Evolutionary conservation across 441 rosid genomes (phyloP), one percentile per base, ranked within the genome.

Genomic region (Adansonia grandidieri): DNA sequence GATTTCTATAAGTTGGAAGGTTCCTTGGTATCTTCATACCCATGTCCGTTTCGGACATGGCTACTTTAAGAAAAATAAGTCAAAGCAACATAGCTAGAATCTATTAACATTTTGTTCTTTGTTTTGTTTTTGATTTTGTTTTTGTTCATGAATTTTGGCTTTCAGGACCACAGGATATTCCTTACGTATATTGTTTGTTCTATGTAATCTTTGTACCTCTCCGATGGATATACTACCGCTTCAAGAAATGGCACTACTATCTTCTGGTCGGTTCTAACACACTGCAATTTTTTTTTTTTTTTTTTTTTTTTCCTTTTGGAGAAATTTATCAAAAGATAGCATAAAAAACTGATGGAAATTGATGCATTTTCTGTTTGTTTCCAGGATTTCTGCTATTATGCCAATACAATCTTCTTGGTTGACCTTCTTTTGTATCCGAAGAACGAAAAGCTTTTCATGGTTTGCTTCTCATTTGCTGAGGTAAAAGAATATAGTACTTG

Each of bases 391-490:
- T 96, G 99, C 85, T 96, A 96, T 83, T 96, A 94, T 78, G 99
- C 99, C 82, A 96, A 96, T 54, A 94, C 97, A 66, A 96, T 96
- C 79, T 94, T 96, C 90, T 87, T 92, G 96, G 82, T 96, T 40
- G 90, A 90, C 77, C 97, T 94, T 80, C 96, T 96, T 81, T 71
- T 96, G 5, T 91, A 88, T 83, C 93, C 98, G 14, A 91, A 84
- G 82, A 85, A 92, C 79, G 98, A 94, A 82, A 96, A 92, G 89
- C 87, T 96, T 73, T 96, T 94, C 87, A 87, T 96, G 99, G 91
- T 94, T 82, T 96, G 99, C 91, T 94, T 94, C 86, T 91, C 99
- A 11, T 96, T 96, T 87, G 96, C 99, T 0, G 99, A 96, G 92
- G 99, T 96, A 85, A 82, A 88, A 13, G 14, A 11, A 47, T 32